phyloP scores from a whole-genome alignment of 331 rosid species.

The Acacia concinna region DNA sequence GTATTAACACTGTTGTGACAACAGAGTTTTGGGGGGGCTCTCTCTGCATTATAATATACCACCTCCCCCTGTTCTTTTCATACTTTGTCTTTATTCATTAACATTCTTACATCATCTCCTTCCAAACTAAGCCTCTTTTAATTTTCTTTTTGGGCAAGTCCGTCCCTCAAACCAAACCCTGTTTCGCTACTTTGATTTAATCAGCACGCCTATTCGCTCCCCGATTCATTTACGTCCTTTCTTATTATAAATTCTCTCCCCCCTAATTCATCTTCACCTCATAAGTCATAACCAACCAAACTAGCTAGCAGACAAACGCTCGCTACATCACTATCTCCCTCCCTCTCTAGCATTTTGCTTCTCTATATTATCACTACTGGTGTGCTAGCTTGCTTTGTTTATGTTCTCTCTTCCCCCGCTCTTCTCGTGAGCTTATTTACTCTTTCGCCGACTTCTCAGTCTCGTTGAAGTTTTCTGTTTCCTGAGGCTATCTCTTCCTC shows the following conservation, averaged over 20 bases:
- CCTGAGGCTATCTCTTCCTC: not conserved
- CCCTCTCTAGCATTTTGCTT: conserved; percentile 16
- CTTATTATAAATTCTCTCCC: conserved; percentile 2
- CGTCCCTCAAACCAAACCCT: not conserved
- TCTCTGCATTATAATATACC: conserved; percentile 47
- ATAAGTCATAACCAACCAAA: not conserved
- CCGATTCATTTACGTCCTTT: not conserved
- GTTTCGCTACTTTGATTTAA: not conserved
- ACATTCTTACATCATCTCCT: conserved; percentile 41
- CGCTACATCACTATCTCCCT: not conserved
- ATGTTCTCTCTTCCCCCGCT: conserved; percentile 28
- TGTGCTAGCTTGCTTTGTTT: conserved; percentile 11
- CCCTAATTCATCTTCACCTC: conserved; percentile 32
- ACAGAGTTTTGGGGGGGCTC: conserved; percentile 32
- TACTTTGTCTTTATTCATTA: conserved; percentile 53
- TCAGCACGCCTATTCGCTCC: not conserved
- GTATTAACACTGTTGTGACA: conserved; percentile 28
- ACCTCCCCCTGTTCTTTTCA: conserved; percentile 50
- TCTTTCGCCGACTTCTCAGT: conserved; percentile 1
- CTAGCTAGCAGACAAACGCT: not conserved
- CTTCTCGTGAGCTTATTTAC: not conserved
- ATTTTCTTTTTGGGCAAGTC: not conserved
- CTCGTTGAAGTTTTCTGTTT: conserved; percentile 24
- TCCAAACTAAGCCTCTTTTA: not conserved
- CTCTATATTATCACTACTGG: conserved; percentile 20